phyloP scores from a whole-genome alignment of 106 monocot species.

The Triglochin maritima region DNA sequence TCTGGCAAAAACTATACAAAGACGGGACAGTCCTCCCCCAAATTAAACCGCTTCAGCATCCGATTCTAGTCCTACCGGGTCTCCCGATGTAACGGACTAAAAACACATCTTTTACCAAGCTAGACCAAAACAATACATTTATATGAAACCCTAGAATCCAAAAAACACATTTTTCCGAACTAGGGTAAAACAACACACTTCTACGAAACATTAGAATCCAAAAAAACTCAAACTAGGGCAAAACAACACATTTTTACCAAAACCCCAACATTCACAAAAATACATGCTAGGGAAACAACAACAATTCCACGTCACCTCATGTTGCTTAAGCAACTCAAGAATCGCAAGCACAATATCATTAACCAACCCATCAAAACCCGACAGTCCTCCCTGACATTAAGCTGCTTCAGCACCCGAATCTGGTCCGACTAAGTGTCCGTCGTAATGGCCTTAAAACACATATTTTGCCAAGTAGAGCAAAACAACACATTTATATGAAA shows the following conservation, averaged over 20 bases:
- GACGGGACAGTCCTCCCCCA: neutral
- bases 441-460: neutral
- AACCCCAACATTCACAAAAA: no score
- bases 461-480: neutral
- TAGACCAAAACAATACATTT: no score
- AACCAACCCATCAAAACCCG: neutral
- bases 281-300: no score
- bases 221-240: no score
- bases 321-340: neutral
- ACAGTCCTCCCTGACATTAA: neutral
- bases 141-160: no score
- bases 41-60: neutral
- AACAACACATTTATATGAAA: neutral
- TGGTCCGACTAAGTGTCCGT: no score
- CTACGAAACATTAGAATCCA: neutral
- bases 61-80: no score
- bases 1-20: neutral
- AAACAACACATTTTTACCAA: no score
- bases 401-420: no score
- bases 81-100: no score
- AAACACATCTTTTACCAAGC: neutral
- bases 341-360: neutral
- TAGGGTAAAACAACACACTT: neutral
- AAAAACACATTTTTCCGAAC: no score
- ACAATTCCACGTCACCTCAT: conserved; percentile 3